A percentile compares a stretch with the other conserved stretches of the same genome.
Evolutionary conservation across 2,329 filamentous ascomycete genomes (phyloP).

Genomic region (Penicillium sp.): DNA sequence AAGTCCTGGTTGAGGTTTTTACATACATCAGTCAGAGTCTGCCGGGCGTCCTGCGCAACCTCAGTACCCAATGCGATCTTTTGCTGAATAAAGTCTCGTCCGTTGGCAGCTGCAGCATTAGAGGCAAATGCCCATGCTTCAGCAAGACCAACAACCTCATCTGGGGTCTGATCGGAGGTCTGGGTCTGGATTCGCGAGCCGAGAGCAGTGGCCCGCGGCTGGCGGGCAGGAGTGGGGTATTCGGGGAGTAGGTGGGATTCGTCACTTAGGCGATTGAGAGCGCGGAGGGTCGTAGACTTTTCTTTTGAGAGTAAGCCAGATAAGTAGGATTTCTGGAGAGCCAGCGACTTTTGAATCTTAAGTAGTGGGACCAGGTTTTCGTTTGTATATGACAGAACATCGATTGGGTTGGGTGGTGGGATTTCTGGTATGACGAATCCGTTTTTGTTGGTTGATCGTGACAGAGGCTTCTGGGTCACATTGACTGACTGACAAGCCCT

Average conservation of each 20-base stretch:
- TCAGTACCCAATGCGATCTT: slow-evolving; percentile 35
- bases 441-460: slow-evolving; percentile 16
- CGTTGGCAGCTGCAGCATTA: slow-evolving; percentile 32
- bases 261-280: slow-evolving; percentile 42
- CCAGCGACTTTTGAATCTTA: slow-evolving; percentile 39
- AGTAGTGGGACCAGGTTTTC: slow-evolving; percentile 37
- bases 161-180: slow-evolving; percentile 21
- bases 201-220: slow-evolving; percentile 34
- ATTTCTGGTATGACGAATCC: slow-evolving; percentile 17
- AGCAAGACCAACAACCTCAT: slow-evolving; percentile 36
- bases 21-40: slow-evolving; percentile 36
- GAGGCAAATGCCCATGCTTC: slow-evolving; percentile 45
- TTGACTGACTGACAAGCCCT: slow-evolving; percentile 37
- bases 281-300: slow-evolving; percentile 36
- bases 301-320: slow-evolving; percentile 41
- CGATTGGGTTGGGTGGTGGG: slow-evolving; percentile 27
- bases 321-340: slow-evolving; percentile 41
- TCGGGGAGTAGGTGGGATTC: slow-evolving; percentile 47
- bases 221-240: slow-evolving; percentile 39
- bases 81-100: slow-evolving; percentile 37
- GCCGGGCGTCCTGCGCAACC: slow-evolving; percentile 29
- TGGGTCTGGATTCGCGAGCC: slow-evolving; percentile 21
- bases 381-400: slow-evolving; percentile 35
- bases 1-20: slow-evolving; percentile 37
- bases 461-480: slow-evolving; percentile 23